Percentiles rank a stretch among this genome's conserved stretches.
Evolutionary conservation across 2,329 filamentous ascomycete species (phyloP).

Genomic region (Ophiostoma angusticollis): DNA sequence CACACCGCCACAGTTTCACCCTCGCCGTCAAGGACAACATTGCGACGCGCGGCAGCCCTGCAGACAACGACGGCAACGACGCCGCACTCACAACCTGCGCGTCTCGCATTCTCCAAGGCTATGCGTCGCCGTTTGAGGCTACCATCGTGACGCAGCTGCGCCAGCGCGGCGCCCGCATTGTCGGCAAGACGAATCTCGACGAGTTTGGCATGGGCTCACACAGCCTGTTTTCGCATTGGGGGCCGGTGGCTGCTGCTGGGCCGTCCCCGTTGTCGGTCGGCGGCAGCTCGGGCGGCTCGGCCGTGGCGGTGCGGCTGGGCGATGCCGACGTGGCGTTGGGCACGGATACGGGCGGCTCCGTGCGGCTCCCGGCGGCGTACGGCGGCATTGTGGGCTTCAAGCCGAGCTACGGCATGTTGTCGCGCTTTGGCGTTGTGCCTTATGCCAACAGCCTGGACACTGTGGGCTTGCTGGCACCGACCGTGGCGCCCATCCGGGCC

Average conservation of each 20-base stretch:
- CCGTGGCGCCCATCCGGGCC: slow-evolving; percentile 36
- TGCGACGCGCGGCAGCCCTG: slow-evolving; percentile 37
- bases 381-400: slow-evolving; percentile 77
- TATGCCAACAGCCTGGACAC: slow-evolving; percentile 92
- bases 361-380: slow-evolving; percentile 78
- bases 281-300: slow-evolving; percentile 88
- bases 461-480: slow-evolving; percentile 59
- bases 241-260: slow-evolving; percentile 15
- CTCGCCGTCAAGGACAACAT: slow-evolving; percentile 68
- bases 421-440: slow-evolving; percentile 72
- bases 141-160: slow-evolving; percentile 61
- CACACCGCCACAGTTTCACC: slow-evolving; percentile 20
- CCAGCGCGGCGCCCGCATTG: slow-evolving; percentile 45
- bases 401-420: slow-evolving; percentile 79
- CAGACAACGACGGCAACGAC: too few relatives aligned
- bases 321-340: slow-evolving; percentile 56
- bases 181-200: slow-evolving; percentile 82
- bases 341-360: slow-evolving; percentile 86
- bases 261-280: slow-evolving; percentile 51
- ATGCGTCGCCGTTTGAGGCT: slow-evolving; percentile 65
- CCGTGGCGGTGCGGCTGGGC: slow-evolving; percentile 61
- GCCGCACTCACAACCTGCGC: slow-evolving; percentile 76
- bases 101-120: slow-evolving; percentile 56
- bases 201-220: slow-evolving; percentile 35
- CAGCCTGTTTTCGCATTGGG: slow-evolving; percentile 19